A percentile compares a stretch with the other conserved stretches of the same genome.
phyloP scores from a whole-genome alignment of 768 basidiomycete species.

The Suillus plorans region DNA sequence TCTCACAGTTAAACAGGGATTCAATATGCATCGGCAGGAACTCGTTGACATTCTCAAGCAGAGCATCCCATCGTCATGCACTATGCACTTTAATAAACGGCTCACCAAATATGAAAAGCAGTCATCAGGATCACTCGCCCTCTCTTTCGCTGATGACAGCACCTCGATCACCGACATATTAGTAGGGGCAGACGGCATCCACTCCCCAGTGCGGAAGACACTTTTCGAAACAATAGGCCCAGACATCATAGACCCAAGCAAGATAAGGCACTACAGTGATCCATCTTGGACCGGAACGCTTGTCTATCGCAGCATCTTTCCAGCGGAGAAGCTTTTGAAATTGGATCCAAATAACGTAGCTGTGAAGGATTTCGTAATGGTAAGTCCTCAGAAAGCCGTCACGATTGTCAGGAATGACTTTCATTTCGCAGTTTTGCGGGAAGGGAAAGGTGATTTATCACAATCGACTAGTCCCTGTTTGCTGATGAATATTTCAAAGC shows the following conservation, averaged over 20 bases:
- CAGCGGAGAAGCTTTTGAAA: constrained; percentile 25
- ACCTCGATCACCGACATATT: constrained; percentile 37
- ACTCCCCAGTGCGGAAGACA: constrained; percentile 13
- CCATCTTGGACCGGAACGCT: constrained; percentile 40
- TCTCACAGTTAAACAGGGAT: neutral
- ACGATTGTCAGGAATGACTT: neutral
- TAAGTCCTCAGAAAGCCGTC: constrained; percentile 13
- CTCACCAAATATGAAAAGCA: constrained; percentile 24
- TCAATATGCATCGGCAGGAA: constrained; percentile 24
- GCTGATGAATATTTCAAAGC: constrained; percentile 22
- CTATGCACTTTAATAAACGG: constrained; percentile 29
- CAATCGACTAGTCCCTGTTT: neutral
- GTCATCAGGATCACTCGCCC: constrained; percentile 8
- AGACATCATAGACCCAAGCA: constrained; percentile 18
- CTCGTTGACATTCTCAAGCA: constrained; percentile 25
- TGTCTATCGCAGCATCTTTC: constrained; percentile 38
- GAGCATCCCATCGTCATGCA: constrained; percentile 18
- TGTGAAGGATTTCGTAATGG: constrained; percentile 17
- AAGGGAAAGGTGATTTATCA: neutral
- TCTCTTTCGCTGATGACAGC: constrained; percentile 34
- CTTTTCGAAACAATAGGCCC: constrained; percentile 19
- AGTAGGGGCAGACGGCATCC: constrained; percentile 42
- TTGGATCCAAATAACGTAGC: constrained; percentile 18
- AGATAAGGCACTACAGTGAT: constrained; percentile 8
- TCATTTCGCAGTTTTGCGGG: constrained; percentile 10